These are phyloP conservation scores for Euptelea pleiosperma DNA, from an alignment of 164 flowering plant species.

Conservation along the genomic window DNA sequence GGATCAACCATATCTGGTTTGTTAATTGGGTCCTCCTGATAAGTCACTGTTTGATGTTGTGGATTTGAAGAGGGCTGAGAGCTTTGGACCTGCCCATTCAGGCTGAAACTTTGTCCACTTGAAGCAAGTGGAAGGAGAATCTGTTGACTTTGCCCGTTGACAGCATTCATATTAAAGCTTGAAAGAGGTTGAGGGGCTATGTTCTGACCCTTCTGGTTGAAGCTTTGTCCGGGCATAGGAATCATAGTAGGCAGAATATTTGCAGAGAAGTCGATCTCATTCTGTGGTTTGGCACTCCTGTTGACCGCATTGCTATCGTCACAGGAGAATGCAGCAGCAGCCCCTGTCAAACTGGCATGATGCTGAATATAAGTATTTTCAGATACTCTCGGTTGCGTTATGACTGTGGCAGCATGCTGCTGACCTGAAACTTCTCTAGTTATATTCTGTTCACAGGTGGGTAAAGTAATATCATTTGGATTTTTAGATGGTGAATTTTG, in stretches of 20 bases:
- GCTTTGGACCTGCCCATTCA: conserved; percentile 16
- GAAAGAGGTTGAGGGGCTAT: conserved; percentile 11
- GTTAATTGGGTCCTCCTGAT: conserved; percentile 16
- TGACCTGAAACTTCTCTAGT: conserved; percentile 14
- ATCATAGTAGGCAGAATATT: neutral
- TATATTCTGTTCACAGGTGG: conserved; percentile 10
- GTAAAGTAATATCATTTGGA: conserved; percentile 11
- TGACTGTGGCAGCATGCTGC: conserved; percentile 1
- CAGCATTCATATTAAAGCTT: conserved; percentile 10
- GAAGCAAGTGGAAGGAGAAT: conserved; percentile 2
- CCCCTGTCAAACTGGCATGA: conserved; percentile 7
- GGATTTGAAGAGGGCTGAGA: conserved; percentile 17
- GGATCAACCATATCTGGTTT: conserved; percentile 18
- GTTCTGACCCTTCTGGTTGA: neutral
- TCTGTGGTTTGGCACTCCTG: neutral
- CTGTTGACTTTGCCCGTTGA: conserved; percentile 11
- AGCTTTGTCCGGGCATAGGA: conserved; percentile 16
- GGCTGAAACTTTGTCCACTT: conserved; percentile 11
- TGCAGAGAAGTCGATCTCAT: conserved; percentile 6
- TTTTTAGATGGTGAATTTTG: conserved; percentile 20
- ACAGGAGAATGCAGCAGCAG: conserved; percentile 5
- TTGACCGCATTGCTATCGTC: neutral
- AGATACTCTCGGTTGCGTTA: conserved; percentile 9
- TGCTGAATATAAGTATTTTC: conserved; percentile 19
- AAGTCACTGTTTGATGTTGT: conserved; percentile 10